Evolutionary conservation across 208 protist genomes (phyloP), one percentile per base, ranked within the genome.

Genomic region (Trypanosoma grayi): DNA sequence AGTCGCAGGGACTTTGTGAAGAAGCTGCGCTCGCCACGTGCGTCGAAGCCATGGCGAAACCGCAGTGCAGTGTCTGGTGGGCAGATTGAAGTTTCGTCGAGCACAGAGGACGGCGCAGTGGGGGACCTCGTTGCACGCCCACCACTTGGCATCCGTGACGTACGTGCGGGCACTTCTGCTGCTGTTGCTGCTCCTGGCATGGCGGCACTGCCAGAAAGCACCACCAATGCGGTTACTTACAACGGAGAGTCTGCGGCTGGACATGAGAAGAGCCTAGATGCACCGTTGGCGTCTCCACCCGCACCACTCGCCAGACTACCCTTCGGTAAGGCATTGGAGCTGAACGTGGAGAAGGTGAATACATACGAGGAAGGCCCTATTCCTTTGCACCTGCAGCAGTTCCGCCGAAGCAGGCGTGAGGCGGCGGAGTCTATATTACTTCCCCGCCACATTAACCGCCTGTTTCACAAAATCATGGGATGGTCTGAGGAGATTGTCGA

Each of bases 401-500:
- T 91, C 51, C 71, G 75, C 53, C 71, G 71, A 8, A 81, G 72
- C 45, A 66, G 73, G 25, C 77, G 79, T 45, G 84, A 87, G 64
- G 78, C 68, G 33, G 81, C 83, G 2, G 86, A 93, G 55, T 81
- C 90, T 18, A 85, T 93, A 28, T 30, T 83, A 39, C 75, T 95
- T 25, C 90, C 90, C 2, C 83, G 84, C 9, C 90, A 95, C 66
- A 85, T 95, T 52, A 95, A 95, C 65, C 63, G 68, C 40, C 74
- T 95, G 16, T 95, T 95, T 71, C 90, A 95, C 70, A 92, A 93
- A 68, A 95, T 95, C 54, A 95, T 95, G 90, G 90, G 90, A 11
- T 95, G 90, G 87, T 78, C 90, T 8, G 80, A 93, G 71, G 86
- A 95, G 18, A 66, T 92, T 10, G 89, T 78, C 25, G 81, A 92